Percentiles rank a stretch among this genome's conserved stretches.
Evolutionary conservation across 2,329 filamentous ascomycete species (phyloP).

Genomic region (Zalaria sp.): DNA sequence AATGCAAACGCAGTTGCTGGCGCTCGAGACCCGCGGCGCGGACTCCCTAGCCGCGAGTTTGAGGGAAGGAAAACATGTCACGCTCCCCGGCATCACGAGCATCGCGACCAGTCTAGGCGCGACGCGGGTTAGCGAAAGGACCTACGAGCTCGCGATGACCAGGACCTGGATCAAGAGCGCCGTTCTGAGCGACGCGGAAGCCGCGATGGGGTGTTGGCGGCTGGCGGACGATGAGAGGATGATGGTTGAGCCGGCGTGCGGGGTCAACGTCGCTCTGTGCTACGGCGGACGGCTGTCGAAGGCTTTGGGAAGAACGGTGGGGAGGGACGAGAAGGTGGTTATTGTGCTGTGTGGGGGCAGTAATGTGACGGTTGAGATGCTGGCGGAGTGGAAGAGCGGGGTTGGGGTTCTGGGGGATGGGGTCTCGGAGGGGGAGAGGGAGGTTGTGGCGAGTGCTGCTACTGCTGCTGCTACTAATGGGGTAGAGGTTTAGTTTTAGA

Average conservation of each 20-base stretch:
- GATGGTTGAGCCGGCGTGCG: conserved; percentile 74
- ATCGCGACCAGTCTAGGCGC: conserved; percentile 63
- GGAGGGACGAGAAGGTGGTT: conserved; percentile 57
- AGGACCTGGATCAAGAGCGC: conserved; percentile 40
- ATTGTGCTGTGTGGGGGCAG: conserved; percentile 67
- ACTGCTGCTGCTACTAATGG: neutral
- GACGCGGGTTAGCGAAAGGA: conserved; percentile 51
- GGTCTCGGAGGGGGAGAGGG: conserved; percentile 1
- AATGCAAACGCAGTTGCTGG: too few relatives aligned
- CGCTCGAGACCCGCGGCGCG: conserved; percentile 63
- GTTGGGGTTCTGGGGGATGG: conserved; percentile 15
- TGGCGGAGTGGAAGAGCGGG: conserved; percentile 33
- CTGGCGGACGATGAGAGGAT: conserved; percentile 72
- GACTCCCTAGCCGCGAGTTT: conserved; percentile 55
- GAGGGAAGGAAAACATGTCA: conserved; percentile 36
- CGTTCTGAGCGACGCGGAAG: conserved; percentile 62
- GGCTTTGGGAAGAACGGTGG: conserved; percentile 46
- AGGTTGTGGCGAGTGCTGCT: conserved; percentile 7
- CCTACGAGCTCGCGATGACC: conserved; percentile 48
- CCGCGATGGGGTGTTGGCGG: conserved; percentile 59
- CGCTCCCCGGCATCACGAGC: conserved; percentile 57
- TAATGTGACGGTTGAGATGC: conserved; percentile 36
- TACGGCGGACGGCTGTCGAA: conserved; percentile 51
- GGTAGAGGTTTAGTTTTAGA: neutral
- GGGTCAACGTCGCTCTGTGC: conserved; percentile 58